Percentiles rank a stretch among this genome's conserved stretches.
Conservation (phyloP, 768 basidiomycete species). For the Mycena albidolilacea region DNA sequence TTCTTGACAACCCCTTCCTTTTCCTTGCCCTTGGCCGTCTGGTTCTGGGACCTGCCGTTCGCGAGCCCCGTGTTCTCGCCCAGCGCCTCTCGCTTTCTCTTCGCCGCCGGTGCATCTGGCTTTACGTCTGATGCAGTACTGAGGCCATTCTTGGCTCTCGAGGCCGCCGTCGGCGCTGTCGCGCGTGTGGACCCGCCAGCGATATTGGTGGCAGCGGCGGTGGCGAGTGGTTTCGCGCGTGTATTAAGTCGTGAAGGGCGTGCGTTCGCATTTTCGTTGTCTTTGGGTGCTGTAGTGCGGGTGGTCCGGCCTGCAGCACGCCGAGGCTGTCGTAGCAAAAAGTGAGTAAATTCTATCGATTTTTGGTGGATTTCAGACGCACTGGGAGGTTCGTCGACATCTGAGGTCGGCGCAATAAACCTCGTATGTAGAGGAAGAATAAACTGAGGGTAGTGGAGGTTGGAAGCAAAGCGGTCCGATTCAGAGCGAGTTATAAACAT, state of each 20-base stretch:
- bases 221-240: conserved; percentile 71
- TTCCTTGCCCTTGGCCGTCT: conserved; percentile 67
- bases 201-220: conserved; percentile 50
- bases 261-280: conserved; percentile 80
- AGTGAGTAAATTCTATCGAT: not conserved
- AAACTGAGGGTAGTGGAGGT: conserved; percentile 28
- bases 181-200: conserved; percentile 61
- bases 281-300: conserved; percentile 67
- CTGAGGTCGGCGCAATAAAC: conserved; percentile 24
- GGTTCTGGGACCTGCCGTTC: conserved; percentile 64
- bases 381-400: conserved; percentile 37
- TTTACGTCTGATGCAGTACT: conserved; percentile 56
- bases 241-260: conserved; percentile 72
- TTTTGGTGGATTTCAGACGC: conserved; percentile 7
- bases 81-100: conserved; percentile 34
- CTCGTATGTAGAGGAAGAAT: conserved; percentile 19
- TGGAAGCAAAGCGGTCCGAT: conserved; percentile 3
- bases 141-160: conserved; percentile 63
- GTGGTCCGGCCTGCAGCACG: conserved; percentile 74
- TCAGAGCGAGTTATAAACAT: conserved; percentile 19
- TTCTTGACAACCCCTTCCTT: conserved; percentile 65
- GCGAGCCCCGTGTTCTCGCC: conserved; percentile 53
- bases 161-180: conserved; percentile 66
- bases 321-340: conserved; percentile 48
- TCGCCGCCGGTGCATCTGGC: conserved; percentile 34